Evolutionary conservation across 208 protist genomes (phyloP).

Genomic region (Acanthamoeba culbertsoni): DNA sequence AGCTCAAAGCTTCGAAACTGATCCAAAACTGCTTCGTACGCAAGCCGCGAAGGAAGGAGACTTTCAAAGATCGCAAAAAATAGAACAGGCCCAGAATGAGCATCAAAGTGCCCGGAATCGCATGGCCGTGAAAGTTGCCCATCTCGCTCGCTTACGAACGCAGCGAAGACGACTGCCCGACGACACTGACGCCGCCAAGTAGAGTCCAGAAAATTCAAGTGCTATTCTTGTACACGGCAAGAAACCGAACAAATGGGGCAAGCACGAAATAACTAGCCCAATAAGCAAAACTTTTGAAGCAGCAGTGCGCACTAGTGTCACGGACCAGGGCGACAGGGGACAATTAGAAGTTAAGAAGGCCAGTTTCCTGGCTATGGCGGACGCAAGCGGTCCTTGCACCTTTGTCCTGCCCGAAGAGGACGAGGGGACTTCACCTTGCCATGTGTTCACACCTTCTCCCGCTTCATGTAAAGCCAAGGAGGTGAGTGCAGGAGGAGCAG

Average conservation of each 20-base stretch:
- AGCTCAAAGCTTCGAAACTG: conserved; percentile 21
- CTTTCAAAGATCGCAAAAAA: neutral
- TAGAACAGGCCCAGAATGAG: conserved; percentile 41
- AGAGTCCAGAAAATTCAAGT: too few relatives aligned
- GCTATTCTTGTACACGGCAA: too few relatives aligned
- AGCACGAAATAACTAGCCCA: too few relatives aligned
- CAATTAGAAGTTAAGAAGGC: too few relatives aligned
- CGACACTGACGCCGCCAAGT: too few relatives aligned
- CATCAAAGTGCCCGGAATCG: conserved; percentile 44
- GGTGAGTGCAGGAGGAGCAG: neutral
- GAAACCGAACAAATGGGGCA: too few relatives aligned
- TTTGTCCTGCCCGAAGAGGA: neutral
- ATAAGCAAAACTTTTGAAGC: neutral
- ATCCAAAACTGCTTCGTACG: conserved; percentile 44
- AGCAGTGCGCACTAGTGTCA: too few relatives aligned
- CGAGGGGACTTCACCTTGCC: neutral
- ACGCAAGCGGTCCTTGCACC: too few relatives aligned
- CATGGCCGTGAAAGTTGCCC: conserved; percentile 47
- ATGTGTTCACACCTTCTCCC: neutral
- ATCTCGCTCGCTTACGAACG: neutral
- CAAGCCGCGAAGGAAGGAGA: neutral
- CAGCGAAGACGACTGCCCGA: too few relatives aligned
- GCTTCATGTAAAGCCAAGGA: neutral
- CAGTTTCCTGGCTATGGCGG: too few relatives aligned
- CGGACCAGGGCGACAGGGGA: too few relatives aligned